Base-by-base conservation (phyloP, 441 rosid species). In the Erodium trifolium region DNA sequence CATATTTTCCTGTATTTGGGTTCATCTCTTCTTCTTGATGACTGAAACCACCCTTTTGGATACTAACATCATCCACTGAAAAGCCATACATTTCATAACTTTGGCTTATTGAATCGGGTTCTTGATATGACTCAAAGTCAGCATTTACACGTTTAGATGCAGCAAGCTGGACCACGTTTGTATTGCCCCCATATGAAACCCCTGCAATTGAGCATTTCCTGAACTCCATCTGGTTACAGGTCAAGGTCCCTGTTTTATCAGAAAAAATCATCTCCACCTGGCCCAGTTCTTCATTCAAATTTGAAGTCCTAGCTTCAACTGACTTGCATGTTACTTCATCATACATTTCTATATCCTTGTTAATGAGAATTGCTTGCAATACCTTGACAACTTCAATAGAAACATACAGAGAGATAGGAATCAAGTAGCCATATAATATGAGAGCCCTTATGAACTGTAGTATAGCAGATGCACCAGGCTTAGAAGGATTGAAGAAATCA, bases 201-300 rank as follows among this genome's bases (percentile, higher is more conserved):
- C 99, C 98, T n/a, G 93, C 98, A 41, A 91, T 78, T 5, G 99
- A 89, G 78, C 88, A 95, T 78, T 92, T 95, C 67, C 91, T 84
- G 72, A 95, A 92, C 77, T 95, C 99, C 99, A 95, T 95, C 34
- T 92, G 88, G 79, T 95, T 95, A 84, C 99, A 95, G 51, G 99
- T 95, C 86, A 95, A 78, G 27, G 99, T 95, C 65, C 99, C 99
- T 0, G 99, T 95, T 80, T 95, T 95, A 79, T 95, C 99, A 0
- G 99, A 95, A 66, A 95, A 95, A 68, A 95, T 84, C 1, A 96
- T 92, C 55, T 88, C 96, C 63, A 95, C 99, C 75, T 95, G 98
- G 27, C 99, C 99, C 53, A 95, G 99, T 81, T 95, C 99, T 85
- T 95, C 98, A 63, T 95, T 95, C 75, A 95, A 85, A 79, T 95